Conservation (phyloP, 2,329 filamentous ascomycete genomes). For the Stenocarpella maydis region DNA sequence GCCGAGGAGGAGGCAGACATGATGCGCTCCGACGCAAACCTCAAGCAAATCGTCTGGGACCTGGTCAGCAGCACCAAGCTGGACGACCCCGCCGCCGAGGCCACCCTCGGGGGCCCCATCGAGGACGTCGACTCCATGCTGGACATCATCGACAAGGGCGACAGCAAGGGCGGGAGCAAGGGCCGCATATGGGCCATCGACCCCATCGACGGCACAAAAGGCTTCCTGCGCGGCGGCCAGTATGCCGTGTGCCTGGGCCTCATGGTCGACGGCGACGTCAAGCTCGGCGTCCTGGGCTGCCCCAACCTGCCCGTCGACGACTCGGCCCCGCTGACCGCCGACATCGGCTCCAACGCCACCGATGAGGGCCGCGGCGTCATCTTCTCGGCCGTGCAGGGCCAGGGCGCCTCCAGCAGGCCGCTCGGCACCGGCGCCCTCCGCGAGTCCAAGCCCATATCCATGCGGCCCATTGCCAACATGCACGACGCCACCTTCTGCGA, state of each 20-base stretch:
- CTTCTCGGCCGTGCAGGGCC: conserved; percentile 82
- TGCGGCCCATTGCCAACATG: conserved; percentile 80
- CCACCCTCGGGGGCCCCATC: conserved; percentile 72
- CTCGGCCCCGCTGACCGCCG: conserved; percentile 71
- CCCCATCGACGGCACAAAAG: conserved; percentile 97
- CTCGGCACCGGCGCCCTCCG: conserved; percentile 65
- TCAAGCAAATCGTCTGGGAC: conserved; percentile 83
- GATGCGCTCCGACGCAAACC: conserved; percentile 73
- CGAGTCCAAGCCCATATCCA: conserved; percentile 72
- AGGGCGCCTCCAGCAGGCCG: conserved; percentile 83
- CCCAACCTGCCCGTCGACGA: conserved; percentile 95
- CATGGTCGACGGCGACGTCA: conserved; percentile 92
- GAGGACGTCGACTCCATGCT: conserved; percentile 72
- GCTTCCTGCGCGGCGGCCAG: conserved; percentile 93
- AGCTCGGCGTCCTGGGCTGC: conserved; percentile 93
- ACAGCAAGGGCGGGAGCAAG: conserved; percentile 73
- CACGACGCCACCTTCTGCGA: conserved; percentile 91
- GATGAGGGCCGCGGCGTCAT: conserved; percentile 84
- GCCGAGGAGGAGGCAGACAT: conserved; percentile 92
- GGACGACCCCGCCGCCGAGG: conserved; percentile 69
- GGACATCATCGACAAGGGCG: conserved; percentile 68
- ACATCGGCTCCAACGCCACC: conserved; percentile 77
- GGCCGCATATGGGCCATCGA: conserved; percentile 96
- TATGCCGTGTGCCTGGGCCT: conserved; percentile 95
- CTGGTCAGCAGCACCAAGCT: conserved; percentile 78